Evolutionary conservation across 129 eudicot genomes (phyloP), one percentile per base, ranked within the genome.

Genomic region (Helianthus annuus): DNA sequence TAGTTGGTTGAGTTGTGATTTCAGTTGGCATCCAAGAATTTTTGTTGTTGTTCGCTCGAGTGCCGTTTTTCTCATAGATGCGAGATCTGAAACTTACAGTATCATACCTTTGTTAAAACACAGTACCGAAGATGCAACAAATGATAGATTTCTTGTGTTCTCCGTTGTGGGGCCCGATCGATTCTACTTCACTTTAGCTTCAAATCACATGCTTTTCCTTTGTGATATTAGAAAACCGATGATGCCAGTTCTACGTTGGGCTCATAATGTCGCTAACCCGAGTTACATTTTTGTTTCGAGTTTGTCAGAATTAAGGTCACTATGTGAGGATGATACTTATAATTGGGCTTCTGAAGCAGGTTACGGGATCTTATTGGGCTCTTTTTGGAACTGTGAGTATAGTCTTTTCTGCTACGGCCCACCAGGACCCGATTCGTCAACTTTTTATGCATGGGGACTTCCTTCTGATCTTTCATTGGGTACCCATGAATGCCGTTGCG

Each of bases 11-110:
- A 73, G 96, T 48, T 87, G 88, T 82, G 96, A 89, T 66, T 87
- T 93, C 64, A 87, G 96, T 76, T 89, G 89, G 91, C 87, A 90
- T 82, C 92, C 90, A 7, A 87, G 96, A 64, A 79, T 84, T 49
- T 5, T 93, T 52, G 80, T 90, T 64, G 84, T 82, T 77, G 88
- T 84, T 54, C 79, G 86, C 71, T 67, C 79, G 0, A 71, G 68
- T 77, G 78, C 53, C 2, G 77, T 85, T 6, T 86, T 85, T 74
- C 68, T 89, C 69, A 89, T 93, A 76, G 98, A 93, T 80, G 70
- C 76, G 24, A 80, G 91, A 78, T 78, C 78, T 2, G 79, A 72
- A 10, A 66, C 66, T 10, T 83, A 66, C 64, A 68, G 13, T 12
- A 68, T 81, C 32, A 44, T 57, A 39, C 79, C 83, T 65, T 85